Evolutionary conservation across 2,329 filamentous ascomycete species (phyloP), one percentile per base, ranked within the genome.

Genomic region (Alternaria ethzedia): DNA sequence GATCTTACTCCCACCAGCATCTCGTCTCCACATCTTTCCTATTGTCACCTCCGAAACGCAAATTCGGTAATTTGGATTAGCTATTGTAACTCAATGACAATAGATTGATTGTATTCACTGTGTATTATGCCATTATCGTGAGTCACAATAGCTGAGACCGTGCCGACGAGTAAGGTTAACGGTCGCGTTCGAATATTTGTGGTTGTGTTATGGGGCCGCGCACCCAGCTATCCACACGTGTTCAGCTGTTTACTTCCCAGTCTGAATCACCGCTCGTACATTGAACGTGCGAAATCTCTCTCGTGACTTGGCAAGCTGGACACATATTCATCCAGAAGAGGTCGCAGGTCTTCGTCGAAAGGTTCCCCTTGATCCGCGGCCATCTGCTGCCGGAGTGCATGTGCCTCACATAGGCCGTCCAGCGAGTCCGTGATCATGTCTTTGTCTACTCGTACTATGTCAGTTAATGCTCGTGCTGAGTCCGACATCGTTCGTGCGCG

Each of bases 291-390:
- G 45, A 59, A 57, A 5, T 49, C 63, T 20, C 51, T 59, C 36
- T 63, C 60, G 20, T 59, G 56, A 23, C 32, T 44, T 10, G 63
- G 52, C 15, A 65, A n/a, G 11, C 51, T 56, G 5, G 51, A 57
- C 15, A 65, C 57, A 47, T 59, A 65, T 15, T 57, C 50, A 7
- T 54, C 52, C 13, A 63, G 46, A 11, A 54, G 45, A 32, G 26
- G 25, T 12, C 20, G 26, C 25, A 65, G 9, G 17, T 60, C 60
- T 41, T 65, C 63, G 9, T 63, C 57, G 26, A 65, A 63, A 11
- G 43, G 41, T 20, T 57, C 54, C 11, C 52, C 56, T 26, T 59
- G 49, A 17, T 63, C 60, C n/a, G 17, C 30, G 4, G 63, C 63
- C 26, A 63, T 50, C 30, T 63, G 60, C 15, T 32, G 44, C 9